A percentile compares a stretch with the other conserved stretches of the same genome.
phyloP scores from a whole-genome alignment of 2,329 filamentous ascomycete species.

The Elsinoe fawcettii region DNA sequence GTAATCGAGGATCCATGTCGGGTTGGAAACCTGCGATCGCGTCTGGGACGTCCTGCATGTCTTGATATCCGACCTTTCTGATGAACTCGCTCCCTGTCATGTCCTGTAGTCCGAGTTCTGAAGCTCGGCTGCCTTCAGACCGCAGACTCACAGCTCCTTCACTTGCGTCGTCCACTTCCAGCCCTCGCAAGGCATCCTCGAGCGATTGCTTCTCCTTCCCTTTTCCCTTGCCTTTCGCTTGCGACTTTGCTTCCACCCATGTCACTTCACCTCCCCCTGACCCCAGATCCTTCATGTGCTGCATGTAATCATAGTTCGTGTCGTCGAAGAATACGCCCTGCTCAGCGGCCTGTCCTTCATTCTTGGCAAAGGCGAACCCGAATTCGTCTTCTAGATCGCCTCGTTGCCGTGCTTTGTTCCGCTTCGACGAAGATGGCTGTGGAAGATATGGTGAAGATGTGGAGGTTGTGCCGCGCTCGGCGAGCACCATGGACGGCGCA shows the following conservation, averaged over 20 bases:
- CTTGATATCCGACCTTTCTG: constrained; percentile 71
- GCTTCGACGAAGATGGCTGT: constrained; percentile 31
- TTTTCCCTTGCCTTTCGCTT: constrained; percentile 61
- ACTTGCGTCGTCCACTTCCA: constrained; percentile 38
- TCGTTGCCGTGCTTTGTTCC: constrained; percentile 37
- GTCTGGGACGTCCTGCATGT: constrained; percentile 88
- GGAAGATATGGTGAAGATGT: neutral
- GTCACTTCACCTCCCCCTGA: constrained; percentile 58
- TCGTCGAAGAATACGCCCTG: constrained; percentile 94
- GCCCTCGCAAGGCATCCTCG: constrained; percentile 68
- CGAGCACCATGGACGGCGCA: constrained; percentile 84
- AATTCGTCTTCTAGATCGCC: constrained; percentile 70
- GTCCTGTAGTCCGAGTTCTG: constrained; percentile 58
- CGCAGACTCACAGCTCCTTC: constrained; percentile 37
- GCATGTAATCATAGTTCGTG: constrained; percentile 97
- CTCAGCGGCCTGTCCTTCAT: constrained; percentile 93
- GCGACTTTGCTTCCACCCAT: constrained; percentile 62
- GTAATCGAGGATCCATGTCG: constrained; percentile 89
- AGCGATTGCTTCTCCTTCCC: constrained; percentile 66
- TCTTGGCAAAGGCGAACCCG: constrained; percentile 63
- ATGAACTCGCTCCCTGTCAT: constrained; percentile 74
- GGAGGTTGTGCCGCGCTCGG: constrained; percentile 43
- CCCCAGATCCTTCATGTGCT: constrained; percentile 84
- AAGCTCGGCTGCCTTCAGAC: constrained; percentile 32
- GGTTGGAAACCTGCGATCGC: constrained; percentile 89